Base-by-base conservation (phyloP, 2,329 filamentous ascomycete species). In the Pestalotiopsis sp. region DNA sequence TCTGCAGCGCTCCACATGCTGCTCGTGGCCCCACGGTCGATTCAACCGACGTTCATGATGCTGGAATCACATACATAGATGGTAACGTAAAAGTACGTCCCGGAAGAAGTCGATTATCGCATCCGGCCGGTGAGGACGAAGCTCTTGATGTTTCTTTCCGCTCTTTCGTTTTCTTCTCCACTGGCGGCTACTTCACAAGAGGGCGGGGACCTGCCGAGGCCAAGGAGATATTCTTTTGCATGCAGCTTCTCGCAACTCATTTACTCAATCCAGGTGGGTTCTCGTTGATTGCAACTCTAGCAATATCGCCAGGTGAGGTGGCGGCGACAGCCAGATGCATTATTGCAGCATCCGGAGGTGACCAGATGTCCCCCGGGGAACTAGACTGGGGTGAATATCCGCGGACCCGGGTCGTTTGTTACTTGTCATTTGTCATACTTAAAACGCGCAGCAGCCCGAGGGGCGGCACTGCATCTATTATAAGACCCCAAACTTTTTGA, bases 401-500 rank as follows among this genome's bases (percentile, higher is more conserved):
- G 38, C 57, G 57, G 58, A 9, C n/a, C 66, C 36, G 59, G 66
- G 66, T 63, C 58, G 58, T 63, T 63, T n/a, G 25, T 67, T 58
- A 67, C 66, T 38, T 36, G 66, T 67, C 66, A 67, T 31, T 61
- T 66, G n/a, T 56, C 20, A 27, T 56, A 27, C 61, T 39, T 20
- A 63, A 20, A 63, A 20, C 39, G n/a, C 31, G 36, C 64, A 64
- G 36, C 64, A 58, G 20, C 25, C n/a, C 60, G 14, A 66, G 17
- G 12, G 45, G 52, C 13, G n/a, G 14, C 31, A 25, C 58, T 52
- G 56, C n/a, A 41, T 58, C 49, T 67, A 41, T 66, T 70, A 74
- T 58, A 58, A 70, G 58, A 61, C 41, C 36, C 73, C 68, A 41
- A 72, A 66, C 58, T 74, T 76, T 66, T 81, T 83, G 77, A 86